Conservation (phyloP, 495 filamentous ascomycete species). For the Penicillium bovifimosum region DNA sequence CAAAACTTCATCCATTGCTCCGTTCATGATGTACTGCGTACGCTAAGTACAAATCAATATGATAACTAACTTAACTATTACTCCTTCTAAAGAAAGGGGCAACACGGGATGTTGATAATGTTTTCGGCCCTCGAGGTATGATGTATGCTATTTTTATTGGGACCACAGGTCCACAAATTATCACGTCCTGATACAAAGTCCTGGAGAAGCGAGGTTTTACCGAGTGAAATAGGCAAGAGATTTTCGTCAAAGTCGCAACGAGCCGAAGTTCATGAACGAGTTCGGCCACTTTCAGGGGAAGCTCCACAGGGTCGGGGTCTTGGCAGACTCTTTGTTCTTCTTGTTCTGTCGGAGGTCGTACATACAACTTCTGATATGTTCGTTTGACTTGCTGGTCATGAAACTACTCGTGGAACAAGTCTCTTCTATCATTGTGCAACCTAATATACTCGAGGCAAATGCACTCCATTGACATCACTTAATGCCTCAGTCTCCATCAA, state of each 20-base stretch:
- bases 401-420: background rate
- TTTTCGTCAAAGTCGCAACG: background rate
- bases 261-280: background rate
- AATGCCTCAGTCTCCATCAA: background rate
- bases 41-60: background rate
- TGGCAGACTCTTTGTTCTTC: background rate
- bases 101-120: background rate
- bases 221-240: constrained; percentile 1
- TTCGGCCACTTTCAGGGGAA: constrained; percentile 1
- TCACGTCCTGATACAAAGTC: background rate
- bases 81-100: background rate
- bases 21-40: background rate
- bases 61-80: background rate
- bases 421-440: background rate
- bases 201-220: background rate
- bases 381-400: background rate
- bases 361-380: too few species aligned
- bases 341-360: background rate
- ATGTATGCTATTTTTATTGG: background rate
- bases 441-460: background rate
- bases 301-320: background rate
- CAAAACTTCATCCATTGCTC: background rate
- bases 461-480: background rate
- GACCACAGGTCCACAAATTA: constrained; percentile 2
- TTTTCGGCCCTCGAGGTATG: background rate